Evolutionary conservation across 768 basidiomycete species (phyloP), one percentile per base, ranked within the genome.

Genomic region (Gloeopeniophorella convolvens): DNA sequence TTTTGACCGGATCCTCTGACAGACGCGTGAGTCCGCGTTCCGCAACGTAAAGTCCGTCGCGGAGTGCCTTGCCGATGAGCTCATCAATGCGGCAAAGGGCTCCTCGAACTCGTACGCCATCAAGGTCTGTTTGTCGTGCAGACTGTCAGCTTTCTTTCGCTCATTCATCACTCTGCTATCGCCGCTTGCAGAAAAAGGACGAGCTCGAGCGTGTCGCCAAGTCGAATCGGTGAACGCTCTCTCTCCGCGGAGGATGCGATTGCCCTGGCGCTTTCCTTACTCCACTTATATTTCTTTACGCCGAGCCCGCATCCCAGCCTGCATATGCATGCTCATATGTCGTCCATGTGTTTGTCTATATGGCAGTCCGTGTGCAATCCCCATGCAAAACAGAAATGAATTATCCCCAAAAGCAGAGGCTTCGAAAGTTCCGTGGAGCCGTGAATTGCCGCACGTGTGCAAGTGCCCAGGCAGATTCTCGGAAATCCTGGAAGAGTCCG

Each of bases 61-160:
- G 54, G 95, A 98, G 75, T 97, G 95, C 74, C 80, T 98, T 45
- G 95, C 96, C 54, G 96, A 98, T 68, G 96, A 99, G 71, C 86
- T 98, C 65, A 97, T 98, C 80, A 99, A 99, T 70, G 96, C 96
- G 46, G 96, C 95, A 59, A 98, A 99, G 78, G 96, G 96, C 58
- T 98, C 96, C 42, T 97, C 94, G 65, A 99, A 99, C 86, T 98
- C 95, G 48, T 99, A 98, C 69, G 95, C 95, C 56, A 99, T 99
- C 80, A 98, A 97, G 89, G 88, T 89, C 36, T 39, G 47, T 89
- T 37, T 39, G 47, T 44, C 39, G 72, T 62, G 27, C 27, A 18
- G n/a, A 5, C 35, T 24, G 30, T 30, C 51, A 45, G 13, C n/a
- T 13, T 41, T 20, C 15, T 40, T 24, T 43, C 48, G 15, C 36